Evolutionary conservation across 2,329 filamentous ascomycete genomes (phyloP), one percentile per base, ranked within the genome.

Genomic region (Mycogone perniciosa): DNA sequence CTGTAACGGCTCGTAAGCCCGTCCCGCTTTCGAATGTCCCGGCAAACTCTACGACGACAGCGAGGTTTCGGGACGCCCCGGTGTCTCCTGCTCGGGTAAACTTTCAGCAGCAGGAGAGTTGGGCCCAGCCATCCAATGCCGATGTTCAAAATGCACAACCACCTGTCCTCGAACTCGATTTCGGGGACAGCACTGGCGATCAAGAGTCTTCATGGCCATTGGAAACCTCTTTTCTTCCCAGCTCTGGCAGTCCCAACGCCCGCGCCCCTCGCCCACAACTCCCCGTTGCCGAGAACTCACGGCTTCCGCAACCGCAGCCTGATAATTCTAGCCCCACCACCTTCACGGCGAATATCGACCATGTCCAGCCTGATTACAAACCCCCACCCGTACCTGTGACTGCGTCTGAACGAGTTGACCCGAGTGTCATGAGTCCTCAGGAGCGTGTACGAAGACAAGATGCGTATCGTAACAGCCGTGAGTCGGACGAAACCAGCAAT

Each of bases 41-140:
- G 13, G 48, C 56, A 27, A 50, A 56, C 37, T 69, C 45, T 27
- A 50, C 34, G 30, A 56, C 69, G 46, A 71, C 71, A 20, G 70
- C 76, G 27, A 70, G 71, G 53, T 67, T 81, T 53, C 73, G 74
- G 54, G 72, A 76, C 46, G 71, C 73, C 11, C 79, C 80, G 31
- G 69, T 75, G 30, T 82, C 80, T 38, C 79, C 81, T 13, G 77
- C 80, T 50, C 73, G 69, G 51, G 72, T 82, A 48, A 80, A 77
- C 59, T 74, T 78, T 50, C 75, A 76, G 45, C 75, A 76, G 45
- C 66, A 71, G 27, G 76, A 78, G 39, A 71, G 76, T 60, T 81
- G 75, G 75, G 69, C 70, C 20, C 71, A 71, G 57, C 73, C 78
- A 26, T 77, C 76, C 31, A 76, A 76, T 57, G 76, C 69, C 31